These are phyloP conservation scores for Quercus alba DNA, from an alignment of 306 rosid species.

Conservation along the genomic window DNA sequence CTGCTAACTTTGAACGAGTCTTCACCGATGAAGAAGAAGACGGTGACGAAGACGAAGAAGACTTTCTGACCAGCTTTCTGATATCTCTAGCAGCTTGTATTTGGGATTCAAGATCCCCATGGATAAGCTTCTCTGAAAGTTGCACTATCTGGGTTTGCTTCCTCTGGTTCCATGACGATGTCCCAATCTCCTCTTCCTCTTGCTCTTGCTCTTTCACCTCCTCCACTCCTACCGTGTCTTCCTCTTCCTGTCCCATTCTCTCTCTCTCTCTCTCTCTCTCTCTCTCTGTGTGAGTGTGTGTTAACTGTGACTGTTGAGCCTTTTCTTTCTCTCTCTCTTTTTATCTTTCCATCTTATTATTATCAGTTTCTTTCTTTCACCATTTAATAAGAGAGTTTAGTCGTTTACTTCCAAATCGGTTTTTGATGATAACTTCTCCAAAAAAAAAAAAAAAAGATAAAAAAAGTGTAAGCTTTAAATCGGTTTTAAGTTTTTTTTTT, in stretches of 20 bases:
- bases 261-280: slow-evolving; percentile 27
- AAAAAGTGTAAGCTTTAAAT: no score
- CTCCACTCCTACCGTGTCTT: slow-evolving; percentile 22
- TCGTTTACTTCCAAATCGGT: no score
- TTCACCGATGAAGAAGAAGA: slow-evolving; percentile 38
- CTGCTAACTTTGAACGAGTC: slow-evolving; percentile 61
- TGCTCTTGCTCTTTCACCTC: slow-evolving; percentile 13
- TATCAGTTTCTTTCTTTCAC: no score
- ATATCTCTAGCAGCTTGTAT: slow-evolving; percentile 88
- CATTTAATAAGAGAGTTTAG: no score
- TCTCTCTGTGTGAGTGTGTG: not conserved
- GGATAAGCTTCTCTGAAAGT: slow-evolving; percentile 59
- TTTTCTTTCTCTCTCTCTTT: not conserved
- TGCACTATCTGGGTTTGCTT: slow-evolving; percentile 51
- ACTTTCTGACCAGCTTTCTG: slow-evolving; percentile 66
- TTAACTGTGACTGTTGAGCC: no score
- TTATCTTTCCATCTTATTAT: no score
- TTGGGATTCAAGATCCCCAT: slow-evolving; percentile 62
- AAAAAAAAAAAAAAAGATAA: no score
- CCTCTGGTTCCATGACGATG: slow-evolving; percentile 32
- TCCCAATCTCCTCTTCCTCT: slow-evolving; percentile 12
- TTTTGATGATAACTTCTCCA: no score
- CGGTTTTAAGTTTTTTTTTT: no score
- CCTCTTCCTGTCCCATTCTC: slow-evolving; percentile 37
- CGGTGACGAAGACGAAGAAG: slow-evolving; percentile 24